Conservation (phyloP, 441 rosid species). For the Breynia disticha region DNA sequence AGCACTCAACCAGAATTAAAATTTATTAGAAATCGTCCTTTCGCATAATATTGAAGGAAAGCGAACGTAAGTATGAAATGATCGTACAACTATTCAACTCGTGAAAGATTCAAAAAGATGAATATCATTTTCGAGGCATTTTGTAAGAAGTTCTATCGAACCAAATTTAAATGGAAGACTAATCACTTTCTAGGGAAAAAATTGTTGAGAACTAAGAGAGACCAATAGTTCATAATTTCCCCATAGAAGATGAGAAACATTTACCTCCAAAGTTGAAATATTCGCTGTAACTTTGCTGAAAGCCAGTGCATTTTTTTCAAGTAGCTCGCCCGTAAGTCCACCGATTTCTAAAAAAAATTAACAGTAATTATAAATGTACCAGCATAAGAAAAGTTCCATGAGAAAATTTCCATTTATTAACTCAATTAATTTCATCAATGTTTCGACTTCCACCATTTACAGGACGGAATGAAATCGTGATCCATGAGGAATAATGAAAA, state of each 20-base stretch:
- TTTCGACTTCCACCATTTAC: too few relatives aligned
- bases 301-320: conserved; percentile 41
- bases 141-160: too few relatives aligned
- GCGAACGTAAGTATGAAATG: not conserved
- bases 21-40: not conserved
- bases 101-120: not conserved
- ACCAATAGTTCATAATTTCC: too few relatives aligned
- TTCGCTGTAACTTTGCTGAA: conserved; percentile 46
- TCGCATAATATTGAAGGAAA: not conserved
- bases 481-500: too few relatives aligned
- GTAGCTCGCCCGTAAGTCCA: conserved; percentile 45
- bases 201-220: not conserved
- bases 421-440: too few relatives aligned
- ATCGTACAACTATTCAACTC: not conserved
- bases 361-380: conserved; percentile 6
- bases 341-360: conserved; percentile 38
- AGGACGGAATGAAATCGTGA: too few relatives aligned
- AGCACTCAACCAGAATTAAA: too few relatives aligned
- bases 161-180: not conserved
- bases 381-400: conserved; percentile 5
- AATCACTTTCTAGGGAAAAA: not conserved
- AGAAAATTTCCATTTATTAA: not conserved
- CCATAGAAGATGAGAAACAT: conserved; percentile 2
- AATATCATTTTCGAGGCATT: too few relatives aligned
- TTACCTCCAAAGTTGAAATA: conserved; percentile 43